Evolutionary conservation across 1,284 basidiomycete species (phyloP).

Genomic region (Laetiporus sulphureus): DNA sequence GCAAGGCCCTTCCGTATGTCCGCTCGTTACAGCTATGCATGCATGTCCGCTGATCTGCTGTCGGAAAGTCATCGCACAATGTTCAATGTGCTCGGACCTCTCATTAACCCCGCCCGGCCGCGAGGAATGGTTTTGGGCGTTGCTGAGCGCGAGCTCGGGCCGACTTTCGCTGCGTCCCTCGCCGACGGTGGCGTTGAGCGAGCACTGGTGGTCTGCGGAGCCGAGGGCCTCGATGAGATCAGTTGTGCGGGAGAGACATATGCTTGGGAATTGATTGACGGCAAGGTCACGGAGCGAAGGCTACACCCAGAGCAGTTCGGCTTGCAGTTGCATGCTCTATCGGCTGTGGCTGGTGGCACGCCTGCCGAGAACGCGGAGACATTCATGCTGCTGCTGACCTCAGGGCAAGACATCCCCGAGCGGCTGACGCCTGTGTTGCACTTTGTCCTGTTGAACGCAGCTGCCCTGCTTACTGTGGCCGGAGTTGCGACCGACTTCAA

Average conservation of each 20-base stretch:
- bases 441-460: conserved; percentile 83
- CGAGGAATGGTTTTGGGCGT: conserved; percentile 88
- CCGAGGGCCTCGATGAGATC: conserved; percentile 92
- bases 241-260: conserved; percentile 88
- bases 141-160: conserved; percentile 79
- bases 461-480: conserved; percentile 77
- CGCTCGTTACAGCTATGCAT: too few relatives aligned
- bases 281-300: conserved; percentile 42
- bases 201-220: conserved; percentile 91
- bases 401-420: conserved; percentile 43
- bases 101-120: conserved; percentile 90
- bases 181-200: conserved; percentile 64
- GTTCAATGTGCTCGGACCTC: conserved; percentile 94
- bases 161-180: conserved; percentile 78
- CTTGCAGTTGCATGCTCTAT: conserved; percentile 60
- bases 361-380: conserved; percentile 72
- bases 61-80: conserved; percentile 81
- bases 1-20: conserved; percentile 72
- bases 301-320: conserved; percentile 68
- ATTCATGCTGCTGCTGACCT: conserved; percentile 53
- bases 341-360: conserved; percentile 63
- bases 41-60: too few relatives aligned
- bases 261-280: conserved; percentile 60
- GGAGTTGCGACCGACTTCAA: conserved; percentile 65
- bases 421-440: conserved; percentile 58